Base-by-base conservation (phyloP, 257 asterid species). In the Solanum ossicruentum region DNA sequence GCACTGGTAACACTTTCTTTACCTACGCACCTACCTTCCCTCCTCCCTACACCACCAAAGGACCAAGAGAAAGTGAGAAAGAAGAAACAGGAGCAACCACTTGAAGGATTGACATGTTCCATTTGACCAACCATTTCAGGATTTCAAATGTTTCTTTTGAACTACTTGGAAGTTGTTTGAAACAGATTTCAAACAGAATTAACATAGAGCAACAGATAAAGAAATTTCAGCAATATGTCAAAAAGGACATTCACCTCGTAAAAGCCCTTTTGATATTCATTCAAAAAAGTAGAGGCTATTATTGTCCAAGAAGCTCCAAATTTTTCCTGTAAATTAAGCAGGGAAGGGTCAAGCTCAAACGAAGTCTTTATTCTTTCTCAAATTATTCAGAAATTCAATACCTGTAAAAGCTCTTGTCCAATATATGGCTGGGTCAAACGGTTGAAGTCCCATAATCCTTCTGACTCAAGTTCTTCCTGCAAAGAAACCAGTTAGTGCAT, bases 381-480 rank as follows among this genome's bases (percentile, higher is more conserved):
- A 70, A 39, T 69, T 39, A 26, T 39, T 18, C 54, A 82, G 57
- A n/a, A 56, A 51, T 66, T 69, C 9, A 61, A 45, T 70, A 96
- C 99, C 98, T 91, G 89, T 85, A 96, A 85, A 73, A 90, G 17
- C 67, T 85, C 91, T 71, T 90, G 91, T 52, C 84, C 88, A 85
- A 96, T 91, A 87, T 92, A 92, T 60, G 99, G 99, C 81, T 86
- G 92, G 89, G 95, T 91, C 92, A 95, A 88, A 85, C 96, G 97
- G 86, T 96, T 87, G 39, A 96, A 93, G 89, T 96, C 99, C 98
- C 99, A 95, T 84, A 96, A 66, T 87, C 99, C 98, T 90, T 96
- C 99, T 85, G 58, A 89, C 89, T 96, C 99, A 80, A 96, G 97
- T 86, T 96, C 98, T 87, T 93, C 99, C 99, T 95, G 83, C 87